These are phyloP conservation scores for Venturia asperata DNA, from an alignment of 2,329 filamentous ascomycete genomes.

Conservation along the genomic window DNA sequence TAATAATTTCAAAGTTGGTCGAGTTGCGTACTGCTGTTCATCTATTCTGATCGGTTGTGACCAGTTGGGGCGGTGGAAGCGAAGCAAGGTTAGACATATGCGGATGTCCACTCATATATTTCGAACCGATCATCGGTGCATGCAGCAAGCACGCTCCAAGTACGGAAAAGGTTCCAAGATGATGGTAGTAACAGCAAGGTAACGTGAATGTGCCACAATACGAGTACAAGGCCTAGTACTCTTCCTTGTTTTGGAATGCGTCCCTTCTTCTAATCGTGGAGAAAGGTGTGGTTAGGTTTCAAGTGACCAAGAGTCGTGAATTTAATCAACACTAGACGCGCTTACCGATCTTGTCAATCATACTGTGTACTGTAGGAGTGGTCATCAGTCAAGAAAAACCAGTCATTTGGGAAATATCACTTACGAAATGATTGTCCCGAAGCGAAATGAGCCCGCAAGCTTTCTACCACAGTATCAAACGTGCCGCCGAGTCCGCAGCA, in stretches of 20 bases:
- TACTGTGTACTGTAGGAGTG: too few species aligned
- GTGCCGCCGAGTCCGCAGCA: background rate
- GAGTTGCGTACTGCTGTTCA: background rate
- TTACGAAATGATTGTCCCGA: too few species aligned
- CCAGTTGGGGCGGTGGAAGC: background rate
- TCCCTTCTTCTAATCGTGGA: too few species aligned
- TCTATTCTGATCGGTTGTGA: background rate
- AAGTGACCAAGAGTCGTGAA: too few species aligned
- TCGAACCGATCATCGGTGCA: background rate
- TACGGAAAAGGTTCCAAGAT: background rate
- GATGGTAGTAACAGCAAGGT: background rate
- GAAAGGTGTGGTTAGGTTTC: too few species aligned
- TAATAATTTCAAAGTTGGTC: background rate
- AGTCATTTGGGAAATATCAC: background rate
- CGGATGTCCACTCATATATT: background rate
- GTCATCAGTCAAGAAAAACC: too few species aligned
- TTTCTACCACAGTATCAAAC: too few species aligned
- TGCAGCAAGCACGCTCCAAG: background rate
- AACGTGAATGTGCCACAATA: background rate
- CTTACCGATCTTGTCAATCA: too few species aligned
- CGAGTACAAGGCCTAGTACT: too few species aligned
- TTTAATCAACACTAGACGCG: too few species aligned
- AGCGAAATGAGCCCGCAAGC: too few species aligned
- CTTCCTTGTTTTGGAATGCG: too few species aligned
- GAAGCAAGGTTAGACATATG: background rate